Percentiles rank a stretch among this genome's conserved stretches.
Evolutionary conservation across 2,329 filamentous ascomycete genomes (phyloP).

Genomic region (Ophiostoma pallidulum): DNA sequence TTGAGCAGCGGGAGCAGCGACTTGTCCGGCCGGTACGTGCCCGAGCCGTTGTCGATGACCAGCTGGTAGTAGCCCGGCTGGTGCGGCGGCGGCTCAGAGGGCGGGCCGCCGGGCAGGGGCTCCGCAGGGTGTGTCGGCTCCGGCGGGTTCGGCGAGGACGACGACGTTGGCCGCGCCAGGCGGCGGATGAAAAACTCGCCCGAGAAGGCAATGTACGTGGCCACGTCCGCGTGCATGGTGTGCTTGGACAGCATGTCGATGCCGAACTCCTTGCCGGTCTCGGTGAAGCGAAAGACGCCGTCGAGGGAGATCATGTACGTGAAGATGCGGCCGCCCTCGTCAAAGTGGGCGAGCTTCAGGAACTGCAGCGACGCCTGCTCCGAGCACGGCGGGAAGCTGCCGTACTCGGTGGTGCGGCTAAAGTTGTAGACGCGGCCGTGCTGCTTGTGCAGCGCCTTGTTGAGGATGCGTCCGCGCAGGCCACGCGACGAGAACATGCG

Average conservation of each 20-base stretch:
- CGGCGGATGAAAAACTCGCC: constrained; percentile 88
- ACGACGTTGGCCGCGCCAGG: constrained; percentile 40
- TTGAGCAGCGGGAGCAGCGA: constrained; percentile 63
- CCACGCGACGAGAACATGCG: constrained; percentile 77
- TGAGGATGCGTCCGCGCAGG: constrained; percentile 67
- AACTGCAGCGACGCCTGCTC: constrained; percentile 68
- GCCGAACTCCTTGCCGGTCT: constrained; percentile 91
- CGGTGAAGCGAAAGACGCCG: constrained; percentile 79
- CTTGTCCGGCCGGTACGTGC: constrained; percentile 84
- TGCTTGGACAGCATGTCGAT: constrained; percentile 91
- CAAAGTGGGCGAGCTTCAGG: constrained; percentile 76
- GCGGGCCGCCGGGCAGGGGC: constrained; percentile 38
- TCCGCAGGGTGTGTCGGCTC: constrained; percentile 43
- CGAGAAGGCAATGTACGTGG: constrained; percentile 81
- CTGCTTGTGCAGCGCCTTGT: constrained; percentile 82
- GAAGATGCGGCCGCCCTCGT: constrained; percentile 76
- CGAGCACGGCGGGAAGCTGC: constrained; percentile 56
- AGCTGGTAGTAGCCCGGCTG: constrained; percentile 64
- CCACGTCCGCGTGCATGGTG: constrained; percentile 92
- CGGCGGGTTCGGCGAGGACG: constrained; percentile 33
- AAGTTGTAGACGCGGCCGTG: constrained; percentile 86
- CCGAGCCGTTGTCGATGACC: constrained; percentile 89
- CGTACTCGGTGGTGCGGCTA: constrained; percentile 64
- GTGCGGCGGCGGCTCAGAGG: constrained; percentile 32
- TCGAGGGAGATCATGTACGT: constrained; percentile 90